A percentile compares a stretch with the other conserved stretches of the same genome.
Evolutionary conservation across 345 rosid species (phyloP).

Genomic region (Turritis glabra): DNA sequence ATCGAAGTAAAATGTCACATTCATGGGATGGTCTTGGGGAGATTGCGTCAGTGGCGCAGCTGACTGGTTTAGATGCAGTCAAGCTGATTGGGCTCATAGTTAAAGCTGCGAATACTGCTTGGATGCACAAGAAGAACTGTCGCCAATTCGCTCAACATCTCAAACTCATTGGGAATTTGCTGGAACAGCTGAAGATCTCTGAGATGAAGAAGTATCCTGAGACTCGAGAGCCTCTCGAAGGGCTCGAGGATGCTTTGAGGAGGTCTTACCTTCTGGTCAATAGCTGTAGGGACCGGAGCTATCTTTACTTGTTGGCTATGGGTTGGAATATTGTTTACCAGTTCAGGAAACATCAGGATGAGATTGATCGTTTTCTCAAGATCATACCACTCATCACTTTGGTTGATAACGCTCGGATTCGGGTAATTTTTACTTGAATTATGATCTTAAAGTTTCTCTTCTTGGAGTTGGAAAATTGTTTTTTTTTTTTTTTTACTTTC

Average conservation of each 20-base stretch:
- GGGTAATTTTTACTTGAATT: conserved; percentile 47
- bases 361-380: conserved; percentile 91
- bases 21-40: conserved; percentile 89
- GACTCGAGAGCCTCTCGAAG: conserved; percentile 96
- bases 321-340: conserved; percentile 99
- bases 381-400: conserved; percentile 92
- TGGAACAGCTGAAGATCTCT: conserved; percentile 85
- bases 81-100: conserved; percentile 78
- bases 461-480: neutral
- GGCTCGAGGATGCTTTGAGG: conserved; percentile 90
- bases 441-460: neutral
- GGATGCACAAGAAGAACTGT: conserved; percentile 98
- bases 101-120: conserved; percentile 81
- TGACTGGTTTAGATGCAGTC: conserved; percentile 81
- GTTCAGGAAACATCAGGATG: conserved; percentile 90
- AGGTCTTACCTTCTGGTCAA: conserved; percentile 79
- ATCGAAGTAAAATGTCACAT: conserved; percentile 52
- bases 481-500: neutral
- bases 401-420: conserved; percentile 90
- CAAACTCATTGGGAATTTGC: conserved; percentile 84
- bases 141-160: conserved; percentile 90
- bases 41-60: conserved; percentile 75
- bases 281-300: conserved; percentile 91
- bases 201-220: conserved; percentile 93
- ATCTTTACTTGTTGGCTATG: conserved; percentile 93